Evolutionary conservation across 352 stramenopile genomes (phyloP), one percentile per base, ranked within the genome.

Genomic region (Phytopythium aichiense): DNA sequence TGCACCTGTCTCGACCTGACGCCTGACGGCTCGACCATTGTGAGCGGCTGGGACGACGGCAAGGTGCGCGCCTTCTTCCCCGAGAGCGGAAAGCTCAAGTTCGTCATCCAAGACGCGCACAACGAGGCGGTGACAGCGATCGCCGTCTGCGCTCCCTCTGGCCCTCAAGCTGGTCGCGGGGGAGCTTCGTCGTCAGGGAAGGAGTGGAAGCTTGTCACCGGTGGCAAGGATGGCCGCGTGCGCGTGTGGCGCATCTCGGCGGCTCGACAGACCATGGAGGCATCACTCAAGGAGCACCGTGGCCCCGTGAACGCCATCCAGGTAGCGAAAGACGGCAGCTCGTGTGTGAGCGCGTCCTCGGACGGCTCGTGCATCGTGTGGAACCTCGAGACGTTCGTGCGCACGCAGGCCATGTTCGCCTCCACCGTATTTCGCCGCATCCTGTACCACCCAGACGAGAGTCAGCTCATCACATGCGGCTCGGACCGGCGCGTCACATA

Each of bases 61-160:
- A 98, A 98, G 69, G 96, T 99, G 18, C 88, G 96, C 22, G 95
- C 95, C 4, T 99, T 99, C 71, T 98, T 94, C 66, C 96, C 96
- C 7, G 94, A 99, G 68, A 96, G 76, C 61, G 96, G 96, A 55
- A 98, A 98, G 66, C 79, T 99, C 35, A 96, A 98, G 69, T 99
- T 98, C 67, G 95, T 99, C 52, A 99, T 99, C 69, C 90, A 95
- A 65, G 92, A 98, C 66, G 96, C 96, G 7, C 95, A 98, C 74
- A 94, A 89, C 64, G 94, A 98, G 63, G 89, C 81, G n/a, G 92
- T 98, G 35, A 98, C 92, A 1, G 94, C 95, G 7, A 87, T 99
- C 30, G 86, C 87, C 7, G 83, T 98, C 58, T 94, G 87, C 42
- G 77, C 93, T 40, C 79, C 96, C 38, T 72, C 81, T n/a, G 61